These are phyloP conservation scores for Phialophora tarda DNA, from an alignment of 2,329 filamentous ascomycete species.

Conservation along the genomic window DNA sequence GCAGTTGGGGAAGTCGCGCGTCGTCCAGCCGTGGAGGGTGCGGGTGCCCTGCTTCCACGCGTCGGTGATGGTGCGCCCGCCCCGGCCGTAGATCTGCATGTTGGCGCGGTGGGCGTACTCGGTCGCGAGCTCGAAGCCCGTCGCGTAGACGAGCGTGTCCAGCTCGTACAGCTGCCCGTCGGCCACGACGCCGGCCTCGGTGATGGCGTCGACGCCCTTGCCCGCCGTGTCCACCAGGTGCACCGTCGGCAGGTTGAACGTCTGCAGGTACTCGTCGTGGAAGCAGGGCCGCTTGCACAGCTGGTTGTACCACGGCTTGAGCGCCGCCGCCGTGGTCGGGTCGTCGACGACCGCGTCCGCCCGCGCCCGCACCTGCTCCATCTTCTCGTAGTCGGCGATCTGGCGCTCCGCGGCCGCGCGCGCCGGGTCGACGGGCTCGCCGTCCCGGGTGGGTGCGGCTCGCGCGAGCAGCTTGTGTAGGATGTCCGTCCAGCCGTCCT, in stretches of 20 bases:
- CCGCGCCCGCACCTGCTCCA: constrained; percentile 47
- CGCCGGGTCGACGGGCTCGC: constrained; percentile 11
- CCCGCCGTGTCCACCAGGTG: constrained; percentile 65
- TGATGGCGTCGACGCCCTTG: constrained; percentile 57
- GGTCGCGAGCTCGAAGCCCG: constrained; percentile 48
- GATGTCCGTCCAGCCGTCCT: constrained; percentile 42
- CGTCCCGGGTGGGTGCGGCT: not conserved
- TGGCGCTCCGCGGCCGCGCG: constrained; percentile 28
- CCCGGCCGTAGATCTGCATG: constrained; percentile 40
- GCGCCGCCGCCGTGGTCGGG: constrained; percentile 54
- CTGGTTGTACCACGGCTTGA: constrained; percentile 65
- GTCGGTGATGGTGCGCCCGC: constrained; percentile 37
- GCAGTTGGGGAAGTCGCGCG: constrained; percentile 33
- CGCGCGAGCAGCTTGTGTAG: constrained; percentile 24
- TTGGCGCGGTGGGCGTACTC: constrained; percentile 30
- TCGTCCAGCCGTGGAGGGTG: constrained; percentile 34
- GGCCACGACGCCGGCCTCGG: constrained; percentile 55
- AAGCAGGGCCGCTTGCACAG: constrained; percentile 70
- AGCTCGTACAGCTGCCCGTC: constrained; percentile 56
- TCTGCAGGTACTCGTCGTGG: constrained; percentile 63
- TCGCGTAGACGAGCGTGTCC: constrained; percentile 56
- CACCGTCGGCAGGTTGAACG: constrained; percentile 66
- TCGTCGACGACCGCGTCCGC: constrained; percentile 61
- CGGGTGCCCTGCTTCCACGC: constrained; percentile 38
- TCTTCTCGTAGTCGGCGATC: constrained; percentile 35